Percentiles rank a stretch among this genome's conserved stretches.
Conservation (phyloP, 2,329 filamentous ascomycete species). For the Cordyceps cicadae region DNA sequence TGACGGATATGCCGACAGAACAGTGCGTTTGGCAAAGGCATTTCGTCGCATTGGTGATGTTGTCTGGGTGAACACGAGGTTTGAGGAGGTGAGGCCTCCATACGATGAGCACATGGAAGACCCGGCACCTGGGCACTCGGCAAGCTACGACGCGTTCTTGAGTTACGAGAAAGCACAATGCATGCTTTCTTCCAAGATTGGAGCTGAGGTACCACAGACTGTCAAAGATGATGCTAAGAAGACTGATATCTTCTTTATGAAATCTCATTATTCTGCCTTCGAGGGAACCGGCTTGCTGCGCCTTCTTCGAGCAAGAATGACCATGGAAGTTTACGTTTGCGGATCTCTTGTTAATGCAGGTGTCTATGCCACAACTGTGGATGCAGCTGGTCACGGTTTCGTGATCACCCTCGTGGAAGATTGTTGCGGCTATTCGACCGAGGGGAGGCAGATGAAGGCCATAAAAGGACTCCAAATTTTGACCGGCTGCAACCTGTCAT, state of each 20-base stretch:
- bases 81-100: slow-evolving; percentile 35
- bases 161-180: slow-evolving; percentile 19
- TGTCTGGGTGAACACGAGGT: slow-evolving; percentile 78
- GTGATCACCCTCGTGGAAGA: slow-evolving; percentile 82
- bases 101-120: background rate
- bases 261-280: slow-evolving; percentile 85
- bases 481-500: slow-evolving; percentile 62
- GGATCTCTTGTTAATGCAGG: slow-evolving; percentile 82
- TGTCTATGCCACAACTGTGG: slow-evolving; percentile 83
- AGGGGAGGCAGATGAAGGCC: slow-evolving; percentile 60
- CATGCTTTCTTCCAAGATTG: slow-evolving; percentile 17
- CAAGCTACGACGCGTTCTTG: slow-evolving; percentile 38
- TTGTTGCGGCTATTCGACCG: slow-evolving; percentile 73
- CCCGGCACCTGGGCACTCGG: background rate
- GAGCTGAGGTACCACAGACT: slow-evolving; percentile 35
- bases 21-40: slow-evolving; percentile 56
- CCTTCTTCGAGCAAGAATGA: slow-evolving; percentile 72
- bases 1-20: slow-evolving; percentile 57
- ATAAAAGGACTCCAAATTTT: slow-evolving; percentile 63
- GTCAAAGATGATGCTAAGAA: slow-evolving; percentile 30
- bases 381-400: slow-evolving; percentile 81
- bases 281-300: slow-evolving; percentile 64
- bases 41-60: slow-evolving; percentile 68
- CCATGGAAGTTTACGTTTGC: slow-evolving; percentile 84
- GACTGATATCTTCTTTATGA: slow-evolving; percentile 48